Conservation (phyloP, 2,329 filamentous ascomycete species). For the Phyllosticta citribraziliensis region DNA sequence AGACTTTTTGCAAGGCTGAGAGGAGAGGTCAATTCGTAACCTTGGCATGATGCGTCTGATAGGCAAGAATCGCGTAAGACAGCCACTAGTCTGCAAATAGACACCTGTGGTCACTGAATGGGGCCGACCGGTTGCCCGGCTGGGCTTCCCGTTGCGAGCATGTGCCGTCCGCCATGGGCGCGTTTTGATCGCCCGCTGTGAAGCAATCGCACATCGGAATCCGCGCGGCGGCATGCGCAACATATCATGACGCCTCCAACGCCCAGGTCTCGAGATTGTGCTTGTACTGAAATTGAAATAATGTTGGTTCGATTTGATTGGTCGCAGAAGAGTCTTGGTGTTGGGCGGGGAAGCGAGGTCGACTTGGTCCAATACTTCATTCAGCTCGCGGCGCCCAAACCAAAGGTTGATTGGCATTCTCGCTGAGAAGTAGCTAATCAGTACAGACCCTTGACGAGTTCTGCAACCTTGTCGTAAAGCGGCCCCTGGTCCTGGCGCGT, state of each 20-base stretch:
- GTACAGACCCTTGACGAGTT: conserved; percentile 35
- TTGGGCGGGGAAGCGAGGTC: background rate
- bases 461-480: conserved; percentile 34
- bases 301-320: background rate
- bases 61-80: background rate
- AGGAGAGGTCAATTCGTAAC: background rate
- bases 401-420: background rate
- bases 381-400: background rate
- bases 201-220: background rate
- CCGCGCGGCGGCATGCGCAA: background rate
- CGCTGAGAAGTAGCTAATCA: conserved; percentile 12
- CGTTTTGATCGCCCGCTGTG: background rate
- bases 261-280: background rate
- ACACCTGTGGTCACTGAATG: background rate
- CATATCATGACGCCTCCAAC: background rate
- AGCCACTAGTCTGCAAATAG: background rate
- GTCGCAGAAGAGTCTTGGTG: background rate
- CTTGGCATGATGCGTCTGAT: background rate
- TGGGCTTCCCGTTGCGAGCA: background rate
- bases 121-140: background rate
- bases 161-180: background rate
- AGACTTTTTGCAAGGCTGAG: background rate
- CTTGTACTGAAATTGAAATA: background rate
- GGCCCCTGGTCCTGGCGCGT: conserved; percentile 34
- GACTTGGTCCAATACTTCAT: background rate